A percentile compares a stretch with the other conserved stretches of the same genome.
Conservation (phyloP, 495 filamentous ascomycete species). For the Physcia stellaris region DNA sequence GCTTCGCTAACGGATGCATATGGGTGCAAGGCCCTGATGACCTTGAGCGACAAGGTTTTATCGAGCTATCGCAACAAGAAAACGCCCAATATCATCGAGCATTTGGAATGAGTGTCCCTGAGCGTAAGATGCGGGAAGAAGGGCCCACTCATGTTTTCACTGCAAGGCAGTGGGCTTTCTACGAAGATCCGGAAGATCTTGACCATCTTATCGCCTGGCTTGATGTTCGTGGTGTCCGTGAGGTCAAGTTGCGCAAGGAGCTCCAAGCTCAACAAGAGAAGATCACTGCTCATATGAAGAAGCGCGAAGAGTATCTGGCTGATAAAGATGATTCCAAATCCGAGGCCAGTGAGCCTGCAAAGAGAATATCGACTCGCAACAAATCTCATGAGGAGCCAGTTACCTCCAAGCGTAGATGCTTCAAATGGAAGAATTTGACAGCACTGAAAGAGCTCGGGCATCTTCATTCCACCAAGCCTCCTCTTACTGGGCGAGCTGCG, state of each 20-base stretch:
- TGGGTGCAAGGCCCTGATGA: conserved; percentile 96
- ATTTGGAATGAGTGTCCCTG: conserved; percentile 66
- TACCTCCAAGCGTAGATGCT: conserved; percentile 48
- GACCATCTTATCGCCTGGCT: conserved; percentile 78
- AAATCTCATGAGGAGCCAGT: conserved; percentile 49
- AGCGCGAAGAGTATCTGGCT: conserved; percentile 56
- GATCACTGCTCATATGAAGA: conserved; percentile 69
- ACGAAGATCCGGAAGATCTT: conserved; percentile 61
- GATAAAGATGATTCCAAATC: conserved; percentile 35
- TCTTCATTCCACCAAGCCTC: conserved; percentile 62
- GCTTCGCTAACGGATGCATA: conserved; percentile 84
- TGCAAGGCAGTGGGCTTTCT: conserved; percentile 82
- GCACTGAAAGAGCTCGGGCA: conserved; percentile 68
- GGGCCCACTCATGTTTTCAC: conserved; percentile 63
- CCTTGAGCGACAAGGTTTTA: conserved; percentile 71
- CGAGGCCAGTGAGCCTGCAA: conserved; percentile 40
- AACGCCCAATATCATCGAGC: conserved; percentile 43
- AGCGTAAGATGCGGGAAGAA: conserved; percentile 79
- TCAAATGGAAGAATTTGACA: conserved; percentile 69
- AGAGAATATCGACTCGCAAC: conserved; percentile 62
- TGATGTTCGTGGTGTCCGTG: conserved; percentile 68
- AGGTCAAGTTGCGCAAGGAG: conserved; percentile 75
- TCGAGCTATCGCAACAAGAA: conserved; percentile 60
- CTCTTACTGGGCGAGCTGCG: conserved; percentile 37
- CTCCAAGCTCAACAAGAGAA: conserved; percentile 60